Percentiles rank a stretch among this genome's conserved stretches.
Evolutionary conservation across 2,329 filamentous ascomycete species (phyloP).

Genomic region (Macrophomina tecta): DNA sequence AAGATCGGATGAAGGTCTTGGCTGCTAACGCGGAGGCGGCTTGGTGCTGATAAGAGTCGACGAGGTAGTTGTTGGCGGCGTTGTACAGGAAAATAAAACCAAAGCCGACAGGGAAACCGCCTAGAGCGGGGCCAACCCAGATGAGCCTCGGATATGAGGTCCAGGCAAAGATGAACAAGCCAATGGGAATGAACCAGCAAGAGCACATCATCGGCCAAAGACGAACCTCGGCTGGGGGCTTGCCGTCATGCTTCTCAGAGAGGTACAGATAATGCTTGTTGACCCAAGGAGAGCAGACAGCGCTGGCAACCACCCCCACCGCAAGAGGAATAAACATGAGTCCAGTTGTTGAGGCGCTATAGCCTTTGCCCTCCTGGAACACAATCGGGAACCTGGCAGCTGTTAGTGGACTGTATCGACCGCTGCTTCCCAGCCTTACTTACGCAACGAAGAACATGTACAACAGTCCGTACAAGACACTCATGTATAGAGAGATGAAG

Average conservation of each 20-base stretch:
- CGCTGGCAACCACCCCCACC: slow-evolving; percentile 73
- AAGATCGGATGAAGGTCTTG: slow-evolving; percentile 78
- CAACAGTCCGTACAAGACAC: slow-evolving; percentile 74
- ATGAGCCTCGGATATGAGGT: slow-evolving; percentile 68
- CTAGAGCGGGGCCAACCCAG: slow-evolving; percentile 76
- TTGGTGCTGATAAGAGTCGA: slow-evolving; percentile 73
- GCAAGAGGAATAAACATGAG: slow-evolving; percentile 88
- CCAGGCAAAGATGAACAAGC: slow-evolving; percentile 73
- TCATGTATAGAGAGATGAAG: slow-evolving; percentile 85
- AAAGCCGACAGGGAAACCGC: slow-evolving; percentile 71
- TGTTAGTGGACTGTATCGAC: slow-evolving; percentile 50
- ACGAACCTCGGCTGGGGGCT: slow-evolving; percentile 77
- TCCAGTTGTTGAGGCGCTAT: slow-evolving; percentile 73
- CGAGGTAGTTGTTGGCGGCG: slow-evolving; percentile 60
- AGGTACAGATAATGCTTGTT: slow-evolving; percentile 81
- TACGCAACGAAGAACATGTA: slow-evolving; percentile 78
- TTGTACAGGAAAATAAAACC: slow-evolving; percentile 87
- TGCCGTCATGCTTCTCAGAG: slow-evolving; percentile 67
- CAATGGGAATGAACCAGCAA: slow-evolving; percentile 67
- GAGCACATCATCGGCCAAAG: slow-evolving; percentile 73
- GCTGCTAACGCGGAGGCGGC: slow-evolving; percentile 81
- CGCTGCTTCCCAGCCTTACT: not conserved
- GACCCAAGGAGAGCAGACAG: slow-evolving; percentile 71
- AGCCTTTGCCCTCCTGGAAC: slow-evolving; percentile 81
- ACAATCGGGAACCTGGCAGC: slow-evolving; percentile 60